Base-by-base conservation (phyloP, 257 asterid genomes). In the Paulownia fortunei region DNA sequence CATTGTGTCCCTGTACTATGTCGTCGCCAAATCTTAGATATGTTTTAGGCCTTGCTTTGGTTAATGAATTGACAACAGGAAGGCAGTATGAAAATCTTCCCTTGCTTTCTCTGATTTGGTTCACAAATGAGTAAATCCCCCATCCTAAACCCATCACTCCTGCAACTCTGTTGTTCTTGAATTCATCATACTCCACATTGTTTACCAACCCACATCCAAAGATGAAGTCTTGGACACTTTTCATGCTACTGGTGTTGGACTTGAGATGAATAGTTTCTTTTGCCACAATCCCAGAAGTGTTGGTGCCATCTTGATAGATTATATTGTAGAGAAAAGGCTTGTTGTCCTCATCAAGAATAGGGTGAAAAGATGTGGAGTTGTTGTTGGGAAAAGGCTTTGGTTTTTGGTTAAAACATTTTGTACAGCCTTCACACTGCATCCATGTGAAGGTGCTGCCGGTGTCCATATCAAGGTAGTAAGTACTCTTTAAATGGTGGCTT, bases 381-480 rank as follows among this genome's bases (percentile, higher is more conserved):
- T 37, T 36, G 5, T 21, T 41, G 23, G 80, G 74, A 27, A 76
- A 76, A 19, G 80, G 80, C 8, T 9, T 26, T n/a, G 56, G 74
- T 6, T 2, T 65, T 52, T 76, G 80, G 0, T 26, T 52, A 15
- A 76, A 76, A 16, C 80, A 76, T 24, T 15, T 52, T 0, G 44
- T 21, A n/a, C 80, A 64, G 1, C 80, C 80, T 63, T 51, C 67
- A 36, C 80, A 64, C 13, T 76, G 80, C 49, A 65, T 49, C 74
- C 80, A 76, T 51, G 61, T 72, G 21, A 36, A 18, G 26, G 19
- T 12, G 52, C 66, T 71, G 3, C 76, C 66, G 0, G 76, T 71
- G n/a, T 71, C 76, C 51, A 71, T 11, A 9, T 44, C 55, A 32
- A 76, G 59, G 51, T 63, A 49, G 80, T 49, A 63, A 49, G 80